Evolutionary conservation across 1,284 basidiomycete species (phyloP), one percentile per base, ranked within the genome.

Genomic region (Sphaerobolus stellatus): DNA sequence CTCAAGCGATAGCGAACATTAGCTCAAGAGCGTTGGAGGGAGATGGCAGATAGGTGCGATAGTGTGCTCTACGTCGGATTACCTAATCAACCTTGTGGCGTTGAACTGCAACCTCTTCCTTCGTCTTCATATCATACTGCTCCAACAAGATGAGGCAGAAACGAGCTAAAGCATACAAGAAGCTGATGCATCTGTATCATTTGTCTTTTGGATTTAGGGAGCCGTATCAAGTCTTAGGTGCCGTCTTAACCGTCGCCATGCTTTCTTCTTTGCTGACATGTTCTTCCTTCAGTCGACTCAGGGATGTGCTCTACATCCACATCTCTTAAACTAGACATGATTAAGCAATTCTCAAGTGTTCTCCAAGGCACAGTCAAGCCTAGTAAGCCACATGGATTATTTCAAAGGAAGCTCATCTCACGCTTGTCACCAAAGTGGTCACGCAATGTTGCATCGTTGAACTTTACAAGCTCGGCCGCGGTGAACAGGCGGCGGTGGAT

Each of bases 361-460:
- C 77, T 94, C 8, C 92, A 95, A 67, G 94, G 92, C 16, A 80
- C 82, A 50, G 81, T 90, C 57, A 97, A 96, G 72, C 90, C 86
- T 28, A 96, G 94, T 97, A 68, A 74, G 92, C 18, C 31, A 20
- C 24, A 8, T 40, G 24, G n/a, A 18, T 41, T 76, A 38, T 60
- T 61, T 48, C 36, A 48, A 28, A 41, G 36, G 51, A 47, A 27
- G 34, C 14, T 57, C 20, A 28, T 50, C 24, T 57, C 38, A 34
- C 52, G 16, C n/a, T 6, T 48, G 20, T 40, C 25, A 3, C n/a
- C 24, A 40, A 66, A 96, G 94, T 98, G 94, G 96, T 98, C 68
- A 96, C 94, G 0, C 94, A 97, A 68, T 98, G 94, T 68, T 94
- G 88, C 66, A 91, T 98, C 50, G 86, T 94, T 61, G 90, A 92